Conservation (phyloP, 2,329 filamentous ascomycete genomes). For the Colletotrichum tropicale region DNA sequence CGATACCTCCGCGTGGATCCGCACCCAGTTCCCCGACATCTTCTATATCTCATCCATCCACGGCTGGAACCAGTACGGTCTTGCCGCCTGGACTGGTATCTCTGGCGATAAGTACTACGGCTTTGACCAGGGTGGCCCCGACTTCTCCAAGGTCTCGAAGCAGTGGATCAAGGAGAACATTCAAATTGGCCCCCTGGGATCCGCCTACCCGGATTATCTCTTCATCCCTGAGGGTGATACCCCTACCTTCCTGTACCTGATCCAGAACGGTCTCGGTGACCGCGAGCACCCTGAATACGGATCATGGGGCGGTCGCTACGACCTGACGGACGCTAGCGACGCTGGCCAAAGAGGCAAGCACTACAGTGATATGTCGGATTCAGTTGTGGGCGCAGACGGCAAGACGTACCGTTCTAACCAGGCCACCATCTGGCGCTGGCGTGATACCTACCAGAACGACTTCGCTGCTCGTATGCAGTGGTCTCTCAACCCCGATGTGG, state of each 20-base stretch:
- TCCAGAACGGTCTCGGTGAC: constrained; percentile 51
- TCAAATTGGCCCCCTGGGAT: constrained; percentile 50
- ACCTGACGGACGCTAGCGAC: constrained; percentile 31
- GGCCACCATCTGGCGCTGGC: constrained; percentile 47
- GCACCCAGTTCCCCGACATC: constrained; percentile 55
- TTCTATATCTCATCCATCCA: constrained; percentile 62
- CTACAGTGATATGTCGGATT: constrained; percentile 32
- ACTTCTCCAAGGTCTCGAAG: constrained; percentile 50
- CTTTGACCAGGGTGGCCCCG: constrained; percentile 49
- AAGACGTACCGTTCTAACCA: constrained; percentile 29
- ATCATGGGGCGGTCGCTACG: constrained; percentile 55
- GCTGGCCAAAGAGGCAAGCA: constrained; percentile 21
- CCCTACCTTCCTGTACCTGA: constrained; percentile 52
- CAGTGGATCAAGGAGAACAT: constrained; percentile 59
- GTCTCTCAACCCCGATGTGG: constrained; percentile 29
- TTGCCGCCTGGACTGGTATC: constrained; percentile 62
- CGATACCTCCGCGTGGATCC: constrained; percentile 61
- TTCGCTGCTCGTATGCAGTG: constrained; percentile 46
- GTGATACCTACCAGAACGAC: constrained; percentile 43
- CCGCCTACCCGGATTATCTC: constrained; percentile 47
- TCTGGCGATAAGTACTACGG: constrained; percentile 34
- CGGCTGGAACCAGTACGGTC: constrained; percentile 58
- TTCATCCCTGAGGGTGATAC: constrained; percentile 62
- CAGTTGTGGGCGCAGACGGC: constrained; percentile 30
- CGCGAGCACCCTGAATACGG: constrained; percentile 51